These are phyloP conservation scores for Cryptococcus sp. DNA, from an alignment of 1,284 basidiomycete species.

Conservation along the genomic window DNA sequence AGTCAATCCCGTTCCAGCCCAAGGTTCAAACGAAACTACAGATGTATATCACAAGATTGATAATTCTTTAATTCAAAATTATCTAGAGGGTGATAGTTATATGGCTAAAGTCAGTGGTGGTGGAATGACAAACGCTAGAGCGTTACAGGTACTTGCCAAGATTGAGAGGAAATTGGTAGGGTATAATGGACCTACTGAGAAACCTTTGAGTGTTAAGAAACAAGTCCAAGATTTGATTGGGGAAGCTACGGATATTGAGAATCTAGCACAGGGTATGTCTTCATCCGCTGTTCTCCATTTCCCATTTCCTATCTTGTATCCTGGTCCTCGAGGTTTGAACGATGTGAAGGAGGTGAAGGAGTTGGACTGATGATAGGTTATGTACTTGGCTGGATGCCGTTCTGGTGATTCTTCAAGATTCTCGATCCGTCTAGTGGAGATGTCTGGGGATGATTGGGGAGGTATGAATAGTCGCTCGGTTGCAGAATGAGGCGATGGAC, in stretches of 20 bases:
- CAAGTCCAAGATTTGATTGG: conserved; percentile 86
- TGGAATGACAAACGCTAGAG: conserved; percentile 37
- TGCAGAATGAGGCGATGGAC: too few species aligned
- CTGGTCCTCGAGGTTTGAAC: too few species aligned
- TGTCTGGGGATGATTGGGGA: not conserved
- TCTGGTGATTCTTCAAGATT: too few species aligned
- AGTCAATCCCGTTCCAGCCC: not conserved
- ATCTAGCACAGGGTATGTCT: conserved; percentile 55
- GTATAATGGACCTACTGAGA: conserved; percentile 17
- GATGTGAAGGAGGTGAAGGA: too few species aligned
- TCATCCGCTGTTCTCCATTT: too few species aligned
- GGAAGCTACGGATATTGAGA: conserved; percentile 83
- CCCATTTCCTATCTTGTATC: too few species aligned
- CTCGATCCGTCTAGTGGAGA: too few species aligned
- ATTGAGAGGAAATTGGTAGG: conserved; percentile 40
- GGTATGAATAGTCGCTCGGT: too few species aligned
- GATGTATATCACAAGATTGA: conserved; percentile 23
- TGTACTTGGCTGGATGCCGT: not conserved
- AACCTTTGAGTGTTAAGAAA: conserved; percentile 53
- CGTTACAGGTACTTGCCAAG: conserved; percentile 34
- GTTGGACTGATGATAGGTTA: not conserved
- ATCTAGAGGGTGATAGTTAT: conserved; percentile 30
- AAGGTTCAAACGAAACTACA: conserved; percentile 3
- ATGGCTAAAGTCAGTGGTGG: conserved; percentile 28
- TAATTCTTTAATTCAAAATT: conserved; percentile 19